Evolutionary conservation across 495 filamentous ascomycete species (phyloP).

Genomic region (Haplographium delicatum): DNA sequence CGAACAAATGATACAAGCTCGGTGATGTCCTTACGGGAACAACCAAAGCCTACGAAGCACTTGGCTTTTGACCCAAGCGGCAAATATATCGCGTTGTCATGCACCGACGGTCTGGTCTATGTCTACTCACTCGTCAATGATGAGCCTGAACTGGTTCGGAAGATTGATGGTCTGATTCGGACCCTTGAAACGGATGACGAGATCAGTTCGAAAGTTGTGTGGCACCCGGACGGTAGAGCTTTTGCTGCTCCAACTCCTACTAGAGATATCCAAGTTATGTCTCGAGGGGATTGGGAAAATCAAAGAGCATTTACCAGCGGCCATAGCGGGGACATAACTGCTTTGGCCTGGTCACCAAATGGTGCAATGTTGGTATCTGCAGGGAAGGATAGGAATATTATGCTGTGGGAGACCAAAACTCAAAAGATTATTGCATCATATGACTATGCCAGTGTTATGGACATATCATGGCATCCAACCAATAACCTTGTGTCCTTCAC

Average conservation of each 20-base stretch:
- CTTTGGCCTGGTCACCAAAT: conserved; percentile 89
- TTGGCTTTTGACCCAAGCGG: conserved; percentile 83
- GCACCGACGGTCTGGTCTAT: conserved; percentile 82
- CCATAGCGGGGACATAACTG: conserved; percentile 81
- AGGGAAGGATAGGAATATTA: conserved; percentile 71
- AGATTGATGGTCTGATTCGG: conserved; percentile 80
- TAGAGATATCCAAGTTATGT: conserved; percentile 80
- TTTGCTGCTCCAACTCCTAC: conserved; percentile 83
- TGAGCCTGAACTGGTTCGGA: conserved; percentile 72
- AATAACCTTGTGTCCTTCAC: conserved; percentile 87
- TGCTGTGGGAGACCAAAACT: conserved; percentile 86
- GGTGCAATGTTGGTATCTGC: conserved; percentile 82
- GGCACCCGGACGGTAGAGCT: conserved; percentile 93
- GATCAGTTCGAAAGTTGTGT: conserved; percentile 66
- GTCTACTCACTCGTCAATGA: conserved; percentile 80
- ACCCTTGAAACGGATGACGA: conserved; percentile 73
- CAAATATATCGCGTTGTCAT: conserved; percentile 70
- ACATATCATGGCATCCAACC: conserved; percentile 84
- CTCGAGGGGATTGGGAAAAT: conserved; percentile 77
- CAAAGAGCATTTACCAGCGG: conserved; percentile 72
- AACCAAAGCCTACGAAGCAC: conserved; percentile 80
- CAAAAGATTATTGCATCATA: conserved; percentile 70
- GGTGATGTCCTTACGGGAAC: conserved; percentile 70
- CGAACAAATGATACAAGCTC: conserved; percentile 70
- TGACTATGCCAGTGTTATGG: conserved; percentile 74